Percentiles rank a stretch among this genome's conserved stretches.
Evolutionary conservation across 2,329 filamentous ascomycete species (phyloP).

Genomic region (Elsinoe fawcettii): DNA sequence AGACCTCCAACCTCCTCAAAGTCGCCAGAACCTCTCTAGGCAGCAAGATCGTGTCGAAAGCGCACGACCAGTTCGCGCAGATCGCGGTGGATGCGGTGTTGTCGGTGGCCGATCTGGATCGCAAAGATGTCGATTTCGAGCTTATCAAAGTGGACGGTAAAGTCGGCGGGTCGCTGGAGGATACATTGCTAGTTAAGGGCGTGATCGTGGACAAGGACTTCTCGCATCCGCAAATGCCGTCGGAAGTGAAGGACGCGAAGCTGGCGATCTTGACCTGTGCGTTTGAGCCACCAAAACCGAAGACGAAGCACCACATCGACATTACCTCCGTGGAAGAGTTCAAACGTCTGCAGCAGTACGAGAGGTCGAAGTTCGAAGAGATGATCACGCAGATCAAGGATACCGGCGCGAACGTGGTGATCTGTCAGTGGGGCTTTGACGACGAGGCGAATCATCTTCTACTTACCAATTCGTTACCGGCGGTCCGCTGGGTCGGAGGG

Average conservation of each 20-base stretch:
- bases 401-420: conserved; percentile 91
- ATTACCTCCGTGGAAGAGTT: conserved; percentile 97
- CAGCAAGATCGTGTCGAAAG: conserved; percentile 98
- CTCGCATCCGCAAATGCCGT: conserved; percentile 98
- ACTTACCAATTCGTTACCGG: conserved; percentile 90
- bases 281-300: conserved; percentile 97
- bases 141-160: conserved; percentile 99
- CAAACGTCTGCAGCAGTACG: conserved; percentile 94
- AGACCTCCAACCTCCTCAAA: conserved; percentile 82
- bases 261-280: conserved; percentile 95
- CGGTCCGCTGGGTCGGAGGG: conserved; percentile 94
- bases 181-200: conserved; percentile 90
- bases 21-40: conserved; percentile 93
- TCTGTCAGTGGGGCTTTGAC: conserved; percentile 99
- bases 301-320: conserved; percentile 99
- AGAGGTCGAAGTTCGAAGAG: conserved; percentile 91
- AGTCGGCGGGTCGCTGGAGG: conserved; percentile 87
- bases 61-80: conserved; percentile 94
- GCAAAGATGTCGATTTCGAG: conserved; percentile 97
- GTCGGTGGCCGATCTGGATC: conserved; percentile 89
- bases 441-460: conserved; percentile 97
- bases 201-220: conserved; percentile 99
- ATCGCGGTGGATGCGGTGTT: conserved; percentile 96
- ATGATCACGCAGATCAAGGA: conserved; percentile 99
- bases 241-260: conserved; percentile 89